A percentile compares a stretch with the other conserved stretches of the same genome.
Evolutionary conservation across 805 yeast species (phyloP).

Genomic region (Blastobotrys muscicola): DNA sequence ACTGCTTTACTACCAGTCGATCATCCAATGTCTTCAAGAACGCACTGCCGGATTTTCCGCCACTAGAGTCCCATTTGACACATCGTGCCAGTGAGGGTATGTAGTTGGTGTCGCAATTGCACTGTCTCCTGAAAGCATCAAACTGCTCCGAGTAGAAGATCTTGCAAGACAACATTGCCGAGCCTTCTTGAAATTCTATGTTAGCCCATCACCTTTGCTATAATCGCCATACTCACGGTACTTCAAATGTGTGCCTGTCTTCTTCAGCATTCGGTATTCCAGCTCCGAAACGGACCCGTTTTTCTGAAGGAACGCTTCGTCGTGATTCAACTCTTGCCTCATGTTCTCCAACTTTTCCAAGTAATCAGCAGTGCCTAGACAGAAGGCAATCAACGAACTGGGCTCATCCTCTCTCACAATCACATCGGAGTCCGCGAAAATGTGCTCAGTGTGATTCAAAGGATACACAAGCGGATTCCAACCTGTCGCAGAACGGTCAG

Average conservation of each 20-base stretch:
- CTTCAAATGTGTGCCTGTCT: slow-evolving; percentile 80
- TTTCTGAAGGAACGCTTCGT: neutral
- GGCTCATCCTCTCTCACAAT: slow-evolving; percentile 96
- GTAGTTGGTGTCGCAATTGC: slow-evolving; percentile 66
- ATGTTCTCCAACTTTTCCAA: slow-evolving; percentile 46
- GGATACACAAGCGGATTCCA: slow-evolving; percentile 94
- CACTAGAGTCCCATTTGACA: slow-evolving; percentile 89
- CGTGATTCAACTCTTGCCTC: slow-evolving; percentile 5
- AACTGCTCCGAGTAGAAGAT: slow-evolving; percentile 94
- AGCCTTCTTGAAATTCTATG: slow-evolving; percentile 65
- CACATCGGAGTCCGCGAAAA: slow-evolving; percentile 88
- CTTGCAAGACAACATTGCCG: slow-evolving; percentile 78
- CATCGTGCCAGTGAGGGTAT: slow-evolving; percentile 89
- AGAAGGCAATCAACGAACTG: slow-evolving; percentile 85
- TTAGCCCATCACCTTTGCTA: no score
- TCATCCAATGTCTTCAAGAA: slow-evolving; percentile 89
- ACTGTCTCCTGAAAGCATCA: slow-evolving; percentile 81
- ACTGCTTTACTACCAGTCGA: slow-evolving; percentile 79
- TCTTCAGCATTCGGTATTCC: slow-evolving; percentile 67
- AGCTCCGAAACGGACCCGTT: slow-evolving; percentile 22
- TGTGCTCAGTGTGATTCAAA: slow-evolving; percentile 68
- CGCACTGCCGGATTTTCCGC: slow-evolving; percentile 95
- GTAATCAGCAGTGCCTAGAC: slow-evolving; percentile 80
- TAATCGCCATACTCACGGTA: slow-evolving; percentile 36
- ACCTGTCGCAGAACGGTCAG: slow-evolving; percentile 87